A percentile compares a stretch with the other conserved stretches of the same genome.
phyloP scores from a whole-genome alignment of 2,329 filamentous ascomycete genomes.

The Verticillium albo-atrum region DNA sequence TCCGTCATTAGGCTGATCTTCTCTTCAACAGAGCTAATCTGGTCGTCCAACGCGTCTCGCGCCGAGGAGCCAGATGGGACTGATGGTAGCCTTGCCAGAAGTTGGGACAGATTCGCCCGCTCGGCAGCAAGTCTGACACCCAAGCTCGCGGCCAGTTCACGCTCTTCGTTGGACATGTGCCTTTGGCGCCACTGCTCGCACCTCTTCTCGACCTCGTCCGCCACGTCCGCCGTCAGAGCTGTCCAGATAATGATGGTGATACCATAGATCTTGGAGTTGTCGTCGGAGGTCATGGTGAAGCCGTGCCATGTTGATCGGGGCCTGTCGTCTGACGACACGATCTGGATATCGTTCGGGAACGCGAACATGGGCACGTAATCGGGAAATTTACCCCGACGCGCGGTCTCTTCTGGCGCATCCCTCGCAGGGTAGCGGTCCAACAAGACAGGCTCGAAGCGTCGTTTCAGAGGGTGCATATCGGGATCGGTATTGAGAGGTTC shows the following conservation, averaged over 20 bases:
- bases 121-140: constrained; percentile 84
- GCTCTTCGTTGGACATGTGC: constrained; percentile 86
- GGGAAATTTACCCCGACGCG: constrained; percentile 80
- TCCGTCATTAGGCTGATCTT: constrained; percentile 97
- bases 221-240: constrained; percentile 74
- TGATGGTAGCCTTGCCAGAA: constrained; percentile 77
- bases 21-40: constrained; percentile 94
- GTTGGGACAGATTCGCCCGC: constrained; percentile 81
- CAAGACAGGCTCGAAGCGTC: constrained; percentile 92
- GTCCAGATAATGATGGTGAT: constrained; percentile 93
- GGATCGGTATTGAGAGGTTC: constrained; percentile 86
- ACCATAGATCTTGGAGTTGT: constrained; percentile 87
- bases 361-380: constrained; percentile 99
- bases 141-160: constrained; percentile 86
- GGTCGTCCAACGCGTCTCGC: constrained; percentile 81
- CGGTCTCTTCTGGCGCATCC: constrained; percentile 72
- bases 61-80: constrained; percentile 75
- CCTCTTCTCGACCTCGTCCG: constrained; percentile 75
- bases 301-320: constrained; percentile 98
- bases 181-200: constrained; percentile 82
- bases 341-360: constrained; percentile 96
- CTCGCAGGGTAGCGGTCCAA: constrained; percentile 91
- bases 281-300: constrained; percentile 94
- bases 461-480: constrained; percentile 91
- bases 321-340: constrained; percentile 90